phyloP scores from a whole-genome alignment of 2,329 filamentous ascomycete species.

The Proliferodiscus dingleyae region DNA sequence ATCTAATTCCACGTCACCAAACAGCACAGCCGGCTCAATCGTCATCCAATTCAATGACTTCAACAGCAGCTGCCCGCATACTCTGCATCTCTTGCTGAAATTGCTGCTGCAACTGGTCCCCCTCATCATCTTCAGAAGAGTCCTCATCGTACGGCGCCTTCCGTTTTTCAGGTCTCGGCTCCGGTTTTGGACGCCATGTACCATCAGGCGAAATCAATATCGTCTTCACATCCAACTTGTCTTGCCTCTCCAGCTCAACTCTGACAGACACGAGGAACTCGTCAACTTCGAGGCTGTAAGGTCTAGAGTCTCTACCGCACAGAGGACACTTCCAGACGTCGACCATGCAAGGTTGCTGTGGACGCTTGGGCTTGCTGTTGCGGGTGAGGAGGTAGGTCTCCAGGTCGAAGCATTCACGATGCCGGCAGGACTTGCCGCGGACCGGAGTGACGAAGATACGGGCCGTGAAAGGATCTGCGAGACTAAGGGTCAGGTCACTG shows the following conservation, averaged over 20 bases:
- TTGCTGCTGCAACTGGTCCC: background rate
- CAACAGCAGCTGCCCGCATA: too few relatives aligned
- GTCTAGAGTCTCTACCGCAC: conserved; percentile 72
- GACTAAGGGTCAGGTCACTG: conserved; percentile 54
- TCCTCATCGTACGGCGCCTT: conserved; percentile 20
- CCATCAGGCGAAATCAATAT: conserved; percentile 63
- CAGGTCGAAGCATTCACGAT: conserved; percentile 88
- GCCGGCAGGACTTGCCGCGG: conserved; percentile 63
- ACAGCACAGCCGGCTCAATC: conserved; percentile 21
- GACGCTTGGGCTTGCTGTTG: conserved; percentile 39
- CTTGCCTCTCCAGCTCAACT: conserved; percentile 43
- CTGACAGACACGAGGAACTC: conserved; percentile 65
- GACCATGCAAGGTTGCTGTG: conserved; percentile 47
- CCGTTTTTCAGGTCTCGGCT: conserved; percentile 22
- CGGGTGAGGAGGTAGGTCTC: conserved; percentile 72
- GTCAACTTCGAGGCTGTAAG: conserved; percentile 65
- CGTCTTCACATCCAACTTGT: conserved; percentile 48
- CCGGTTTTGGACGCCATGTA: conserved; percentile 53
- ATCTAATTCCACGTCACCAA: background rate
- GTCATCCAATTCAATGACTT: conserved; percentile 28
- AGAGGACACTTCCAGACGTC: conserved; percentile 87
- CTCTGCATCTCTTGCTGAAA: conserved; percentile 6
- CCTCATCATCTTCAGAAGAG: conserved; percentile 9
- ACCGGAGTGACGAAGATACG: conserved; percentile 66
- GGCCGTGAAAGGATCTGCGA: conserved; percentile 63